Conservation (phyloP, 129 eudicot genomes). For the Flaveria ramosissima region DNA sequence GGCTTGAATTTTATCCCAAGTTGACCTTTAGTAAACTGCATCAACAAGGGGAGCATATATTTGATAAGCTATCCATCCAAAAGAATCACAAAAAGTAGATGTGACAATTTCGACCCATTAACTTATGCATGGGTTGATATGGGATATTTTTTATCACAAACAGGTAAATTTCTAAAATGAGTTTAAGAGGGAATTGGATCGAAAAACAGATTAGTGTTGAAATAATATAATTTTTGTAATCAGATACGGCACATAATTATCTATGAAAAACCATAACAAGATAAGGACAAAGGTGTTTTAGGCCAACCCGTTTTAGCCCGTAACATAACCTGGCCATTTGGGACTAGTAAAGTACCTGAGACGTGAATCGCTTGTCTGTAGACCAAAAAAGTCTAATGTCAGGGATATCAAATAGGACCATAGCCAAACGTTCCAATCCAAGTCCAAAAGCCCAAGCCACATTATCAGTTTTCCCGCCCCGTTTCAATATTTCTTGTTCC, state of each 20-base stretch:
- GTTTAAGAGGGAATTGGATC: background rate
- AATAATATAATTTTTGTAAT: background rate
- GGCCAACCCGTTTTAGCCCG: background rate
- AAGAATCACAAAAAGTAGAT: background rate
- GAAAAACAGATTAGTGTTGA: background rate
- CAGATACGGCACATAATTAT: background rate
- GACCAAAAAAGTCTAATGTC: conserved; percentile 95
- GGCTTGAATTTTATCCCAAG: conserved; percentile 82
- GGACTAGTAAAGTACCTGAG: conserved; percentile 57
- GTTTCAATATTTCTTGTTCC: conserved; percentile 87
- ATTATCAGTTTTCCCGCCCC: conserved; percentile 65
- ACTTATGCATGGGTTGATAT: background rate
- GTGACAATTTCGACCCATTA: background rate
- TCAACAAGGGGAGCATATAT: conserved; percentile 5
- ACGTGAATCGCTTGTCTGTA: conserved; percentile 80
- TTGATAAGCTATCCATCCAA: background rate
- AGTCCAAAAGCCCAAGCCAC: conserved; percentile 99
- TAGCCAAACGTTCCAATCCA: conserved; percentile 93
- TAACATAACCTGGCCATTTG: background rate
- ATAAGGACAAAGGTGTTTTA: background rate
- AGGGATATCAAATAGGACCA: conserved; percentile 87
- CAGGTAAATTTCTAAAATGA: background rate
- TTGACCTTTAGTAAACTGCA: conserved; percentile 80
- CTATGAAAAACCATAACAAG: background rate
- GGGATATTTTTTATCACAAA: background rate